Base-by-base conservation (phyloP, 352 stramenopile species). In the Globisporangium takayamanum region DNA sequence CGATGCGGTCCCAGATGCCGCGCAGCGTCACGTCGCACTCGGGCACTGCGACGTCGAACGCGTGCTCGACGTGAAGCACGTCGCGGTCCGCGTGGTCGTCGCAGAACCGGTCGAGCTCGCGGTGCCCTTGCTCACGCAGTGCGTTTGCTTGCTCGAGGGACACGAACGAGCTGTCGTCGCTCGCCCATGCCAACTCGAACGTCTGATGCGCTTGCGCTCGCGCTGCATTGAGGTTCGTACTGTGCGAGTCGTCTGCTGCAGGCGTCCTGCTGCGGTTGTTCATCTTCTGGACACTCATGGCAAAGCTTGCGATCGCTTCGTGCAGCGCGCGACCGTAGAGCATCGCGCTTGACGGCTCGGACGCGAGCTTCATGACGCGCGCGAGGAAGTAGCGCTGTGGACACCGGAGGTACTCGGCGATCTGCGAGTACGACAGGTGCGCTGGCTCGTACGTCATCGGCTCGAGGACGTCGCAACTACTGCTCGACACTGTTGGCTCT, bases 341-440 rank as follows among this genome's bases (percentile, higher is more conserved):
- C 77, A 94, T 89, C 0, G 79, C 66, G 39, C 70, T 72, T 4
- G 75, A 84, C 12, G 72, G 37, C 28, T 84, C 64, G 10, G 67
- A 67, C 33, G 75, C 59, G 5, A 90, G 57, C 55, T 78, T 87
- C 67, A 87, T 78, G 16, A 79, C 73, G 8, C 84, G 82, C n/a
- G 69, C 58, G 36, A 94, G 60, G 54, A 86, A 92, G 59, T 94
- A 94, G 11, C 80, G 73, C 33, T 92, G 79, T 8, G 84, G 84
- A 64, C 84, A 94, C 16, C 84, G 79, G 18, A 80, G 63, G 50
- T 92, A 94, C 67, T 92, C 80, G 25, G 76, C 72, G 44, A 94
- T 87, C 50, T 94, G 84, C 12, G 84, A 84, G 52, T 88, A 94
- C 37, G 84, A 94, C 52, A 94, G 62, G 52, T 94, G 82, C 0